Base-by-base conservation (phyloP, 2,329 filamentous ascomycete genomes). In the Aspergillus sp. region DNA sequence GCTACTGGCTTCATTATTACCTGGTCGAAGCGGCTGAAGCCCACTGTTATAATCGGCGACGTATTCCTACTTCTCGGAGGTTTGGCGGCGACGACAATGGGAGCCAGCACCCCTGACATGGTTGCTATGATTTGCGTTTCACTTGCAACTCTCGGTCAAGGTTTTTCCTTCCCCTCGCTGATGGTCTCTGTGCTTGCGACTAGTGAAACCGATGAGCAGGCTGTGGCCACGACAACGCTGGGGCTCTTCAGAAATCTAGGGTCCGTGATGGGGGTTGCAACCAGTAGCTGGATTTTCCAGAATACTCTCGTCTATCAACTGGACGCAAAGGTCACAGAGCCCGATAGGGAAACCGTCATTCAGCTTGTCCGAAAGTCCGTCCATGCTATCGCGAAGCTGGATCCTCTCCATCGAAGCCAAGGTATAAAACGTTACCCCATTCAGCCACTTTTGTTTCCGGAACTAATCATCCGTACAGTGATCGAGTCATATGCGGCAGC, bases 171-270 rank as follows among this genome's bases (percentile, higher is more conserved):
- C 67, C 86, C 87, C 0, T 81, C 83, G 0, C 80, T 85, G 8
- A 85, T 88, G 73, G 83, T 90, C 68, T 80, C 83, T 13, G 76
- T 89, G 1, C 80, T 90, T 20, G 83, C 83, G 2, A 81, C 82
- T 2, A 85, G 82, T 43, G 72, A 80, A 5, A 85, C 88, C 66
- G 68, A 76, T 5, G 85, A 88, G 48, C 86, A 89, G 70, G 87
- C 87, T 13, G 85, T 89, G 41, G 85, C 86, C 12, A 89, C 88
- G 1, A 85, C 83, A 53, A 91, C 89, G 0, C 76, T 93, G 59
- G 82, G 88, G 17, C 76, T 93, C 17, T 91, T 88, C 85, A 82
- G 89, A 54, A 85, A 84, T 57, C 73, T 93, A 5, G 90, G 89
- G 6, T 83, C 82, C 55, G 89, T 93, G 1, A 80, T 92, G 67